Conservation (phyloP, 768 basidiomycete species). For the Auriscalpium orientale region DNA sequence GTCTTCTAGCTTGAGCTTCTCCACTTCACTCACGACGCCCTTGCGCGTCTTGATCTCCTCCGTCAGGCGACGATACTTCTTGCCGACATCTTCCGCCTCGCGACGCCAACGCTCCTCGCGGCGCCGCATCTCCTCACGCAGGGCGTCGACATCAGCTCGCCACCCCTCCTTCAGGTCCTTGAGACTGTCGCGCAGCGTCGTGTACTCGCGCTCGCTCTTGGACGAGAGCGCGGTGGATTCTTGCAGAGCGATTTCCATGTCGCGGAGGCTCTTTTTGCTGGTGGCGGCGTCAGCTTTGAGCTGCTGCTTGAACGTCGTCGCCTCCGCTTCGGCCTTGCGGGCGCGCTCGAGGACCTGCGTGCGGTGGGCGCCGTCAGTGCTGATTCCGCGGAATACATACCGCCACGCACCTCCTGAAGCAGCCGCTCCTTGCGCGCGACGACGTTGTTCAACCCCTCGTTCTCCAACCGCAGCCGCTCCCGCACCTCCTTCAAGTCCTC, state of each 20-base stretch:
- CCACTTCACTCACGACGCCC: conserved; percentile 37
- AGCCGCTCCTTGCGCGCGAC: conserved; percentile 82
- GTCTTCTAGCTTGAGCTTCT: conserved; percentile 44
- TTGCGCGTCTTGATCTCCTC: conserved; percentile 56
- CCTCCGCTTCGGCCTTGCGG: conserved; percentile 78
- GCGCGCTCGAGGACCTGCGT: conserved; percentile 72
- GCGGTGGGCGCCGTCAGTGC: background rate
- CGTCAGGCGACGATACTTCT: conserved; percentile 59
- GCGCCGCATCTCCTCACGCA: conserved; percentile 68
- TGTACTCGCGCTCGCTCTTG: conserved; percentile 79
- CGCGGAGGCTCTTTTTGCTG: conserved; percentile 69
- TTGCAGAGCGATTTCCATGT: conserved; percentile 68
- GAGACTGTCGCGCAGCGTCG: conserved; percentile 68
- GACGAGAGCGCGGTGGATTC: conserved; percentile 74
- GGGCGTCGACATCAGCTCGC: conserved; percentile 62
- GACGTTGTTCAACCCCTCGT: conserved; percentile 83
- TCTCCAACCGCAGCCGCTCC: conserved; percentile 76
- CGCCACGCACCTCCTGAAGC: conserved; percentile 65
- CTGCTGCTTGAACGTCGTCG: conserved; percentile 55
- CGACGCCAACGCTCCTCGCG: conserved; percentile 61
- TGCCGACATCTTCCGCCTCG: conserved; percentile 61
- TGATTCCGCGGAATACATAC: background rate
- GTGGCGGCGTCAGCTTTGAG: conserved; percentile 66
- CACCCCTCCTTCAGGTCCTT: conserved; percentile 66
- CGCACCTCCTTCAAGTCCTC: conserved; percentile 86